Evolutionary conservation across 352 stramenopile genomes (phyloP).

Genomic region (Phytopythium boreale): DNA sequence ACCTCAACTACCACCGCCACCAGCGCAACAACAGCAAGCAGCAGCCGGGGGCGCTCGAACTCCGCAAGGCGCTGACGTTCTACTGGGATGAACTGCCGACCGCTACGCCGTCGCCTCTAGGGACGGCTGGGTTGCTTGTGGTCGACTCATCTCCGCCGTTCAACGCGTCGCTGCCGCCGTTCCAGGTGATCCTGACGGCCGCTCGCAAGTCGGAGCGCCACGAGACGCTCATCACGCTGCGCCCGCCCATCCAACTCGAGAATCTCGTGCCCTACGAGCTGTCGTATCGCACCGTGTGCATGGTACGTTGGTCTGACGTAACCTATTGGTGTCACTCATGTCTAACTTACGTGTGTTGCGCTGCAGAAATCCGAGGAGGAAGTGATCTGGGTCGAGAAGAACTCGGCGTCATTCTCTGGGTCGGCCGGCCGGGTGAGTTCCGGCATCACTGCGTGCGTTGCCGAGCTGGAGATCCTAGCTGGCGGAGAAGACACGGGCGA

Average conservation of each 20-base stretch:
- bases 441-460: slow-evolving; percentile 50
- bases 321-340: neutral
- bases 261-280: slow-evolving; percentile 76
- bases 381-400: slow-evolving; percentile 58
- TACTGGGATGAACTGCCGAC: slow-evolving; percentile 70
- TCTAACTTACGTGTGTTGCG: slow-evolving; percentile 9
- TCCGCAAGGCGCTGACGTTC: slow-evolving; percentile 68
- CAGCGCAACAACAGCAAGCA: slow-evolving; percentile 29
- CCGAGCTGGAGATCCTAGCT: slow-evolving; percentile 68
- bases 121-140: neutral
- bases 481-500: slow-evolving; percentile 27
- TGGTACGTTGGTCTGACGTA: slow-evolving; percentile 27
- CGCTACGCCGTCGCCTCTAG: slow-evolving; percentile 3
- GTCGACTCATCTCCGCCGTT: slow-evolving; percentile 14
- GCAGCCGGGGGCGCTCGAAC: slow-evolving; percentile 54
- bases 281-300: slow-evolving; percentile 69
- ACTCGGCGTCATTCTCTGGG: slow-evolving; percentile 64
- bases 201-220: slow-evolving; percentile 73
- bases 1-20: slow-evolving; percentile 16
- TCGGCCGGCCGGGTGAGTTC: slow-evolving; percentile 51
- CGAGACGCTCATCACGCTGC: slow-evolving; percentile 68
- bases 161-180: slow-evolving; percentile 52
- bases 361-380: slow-evolving; percentile 67
- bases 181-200: slow-evolving; percentile 72
- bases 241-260: slow-evolving; percentile 65